A percentile compares a stretch with the other conserved stretches of the same genome.
Evolutionary conservation across 495 filamentous ascomycete species (phyloP).

Genomic region (Aspergillus incahuasiensis): DNA sequence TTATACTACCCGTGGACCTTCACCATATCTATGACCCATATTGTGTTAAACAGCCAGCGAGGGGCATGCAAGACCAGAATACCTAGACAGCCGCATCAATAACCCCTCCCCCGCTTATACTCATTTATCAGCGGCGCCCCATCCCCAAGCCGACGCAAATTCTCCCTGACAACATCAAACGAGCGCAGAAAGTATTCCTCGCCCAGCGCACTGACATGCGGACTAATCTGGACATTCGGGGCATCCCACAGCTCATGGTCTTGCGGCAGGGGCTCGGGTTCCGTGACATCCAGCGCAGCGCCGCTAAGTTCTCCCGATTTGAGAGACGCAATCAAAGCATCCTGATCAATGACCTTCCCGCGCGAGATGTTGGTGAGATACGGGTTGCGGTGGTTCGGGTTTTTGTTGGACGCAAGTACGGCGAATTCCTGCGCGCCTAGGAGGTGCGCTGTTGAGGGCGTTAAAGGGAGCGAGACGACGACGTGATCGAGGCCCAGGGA

Average conservation of each 20-base stretch:
- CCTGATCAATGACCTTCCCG: conserved; percentile 65
- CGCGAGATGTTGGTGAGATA: conserved; percentile 73
- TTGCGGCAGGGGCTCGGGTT: conserved; percentile 73
- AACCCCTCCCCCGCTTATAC: conserved; percentile 52
- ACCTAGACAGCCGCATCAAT: conserved; percentile 20
- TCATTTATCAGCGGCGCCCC: conserved; percentile 64
- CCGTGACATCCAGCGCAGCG: conserved; percentile 79
- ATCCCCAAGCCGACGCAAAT: conserved; percentile 53
- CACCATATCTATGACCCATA: too few species aligned
- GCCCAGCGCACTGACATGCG: conserved; percentile 68
- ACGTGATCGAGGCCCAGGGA: conserved; percentile 67
- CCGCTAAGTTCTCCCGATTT: conserved; percentile 50
- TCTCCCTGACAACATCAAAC: conserved; percentile 56
- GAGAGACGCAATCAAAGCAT: conserved; percentile 58
- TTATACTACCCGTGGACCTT: too few species aligned
- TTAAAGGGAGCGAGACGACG: conserved; percentile 71
- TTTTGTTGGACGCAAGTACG: conserved; percentile 49
- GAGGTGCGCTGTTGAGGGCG: conserved; percentile 58
- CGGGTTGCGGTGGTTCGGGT: conserved; percentile 19
- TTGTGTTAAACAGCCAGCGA: too few species aligned
- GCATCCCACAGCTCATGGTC: conserved; percentile 69
- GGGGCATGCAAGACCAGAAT: too few species aligned
- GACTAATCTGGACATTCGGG: conserved; percentile 71
- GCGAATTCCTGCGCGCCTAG: conserved; percentile 62
- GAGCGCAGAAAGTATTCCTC: conserved; percentile 55